Evolutionary conservation across 2,329 filamentous ascomycete genomes (phyloP), one percentile per base, ranked within the genome.

Genomic region (Emydomyces testavorans): DNA sequence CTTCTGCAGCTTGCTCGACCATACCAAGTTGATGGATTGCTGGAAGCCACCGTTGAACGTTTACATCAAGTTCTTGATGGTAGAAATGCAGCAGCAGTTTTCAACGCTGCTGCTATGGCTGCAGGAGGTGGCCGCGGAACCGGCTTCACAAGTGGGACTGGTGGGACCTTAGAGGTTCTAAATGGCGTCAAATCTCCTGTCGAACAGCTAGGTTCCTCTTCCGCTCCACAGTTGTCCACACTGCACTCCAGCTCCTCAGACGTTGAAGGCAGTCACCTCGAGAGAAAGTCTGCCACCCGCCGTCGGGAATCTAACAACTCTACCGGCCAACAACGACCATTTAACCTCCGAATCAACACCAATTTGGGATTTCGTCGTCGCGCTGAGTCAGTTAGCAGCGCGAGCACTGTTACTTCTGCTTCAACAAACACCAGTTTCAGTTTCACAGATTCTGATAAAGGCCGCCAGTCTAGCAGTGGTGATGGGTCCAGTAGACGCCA

Each of bases 21-120:
- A 0, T 98, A 98, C 63, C 85, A 88, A 54, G 77, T 98, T 39
- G 89, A 96, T 58, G 92, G 92, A 0, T 75, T 98, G 1, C 72
- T 96, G 1, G 92, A 98, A 68, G 87, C 87, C 0, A 86, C 93
- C 1, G 86, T 96, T 7, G 88, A 96, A 65, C 79, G 90, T 6
- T 74, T 98, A 0, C 92, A 98, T 60, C 77, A 85, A 24, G 78
- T 93, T 0, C 77, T 98, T 3, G 92, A 98, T 63, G 92, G 86
- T 40, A 78, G 90, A 39, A 98, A 96, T 56, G 90, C 92, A 0
- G 92, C 92, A 0, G 92, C 92, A 4, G 89, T 98, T 0, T 98
- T 98, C 72, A 98, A 98, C 56, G 92, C 92, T 0, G 92, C 90
- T 0, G 92, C 92, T 46, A 96, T 96, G 92, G 92, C 89, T 0